Evolutionary conservation across 371 early-diverging fungal species (phyloP).

Genomic region (Syncephalastrum sp.): DNA sequence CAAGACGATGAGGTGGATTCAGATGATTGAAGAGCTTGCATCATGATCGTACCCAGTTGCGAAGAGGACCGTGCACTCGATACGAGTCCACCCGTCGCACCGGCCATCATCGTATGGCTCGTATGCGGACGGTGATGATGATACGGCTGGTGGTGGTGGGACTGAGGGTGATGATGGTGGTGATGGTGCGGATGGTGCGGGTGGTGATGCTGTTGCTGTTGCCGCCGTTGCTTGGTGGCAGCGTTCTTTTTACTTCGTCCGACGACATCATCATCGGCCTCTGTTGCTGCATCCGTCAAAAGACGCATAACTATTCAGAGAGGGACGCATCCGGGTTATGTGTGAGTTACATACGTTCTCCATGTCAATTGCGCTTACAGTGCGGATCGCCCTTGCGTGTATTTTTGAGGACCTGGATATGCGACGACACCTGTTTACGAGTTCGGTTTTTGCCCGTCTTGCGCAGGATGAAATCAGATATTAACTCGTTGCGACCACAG

Average conservation of each 20-base stretch:
- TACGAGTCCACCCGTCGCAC: not conserved
- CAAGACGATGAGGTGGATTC: slow-evolving; percentile 34
- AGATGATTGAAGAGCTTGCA: slow-evolving; percentile 1
- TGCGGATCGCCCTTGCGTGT: slow-evolving; percentile 64
- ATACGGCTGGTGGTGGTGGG: slow-evolving; percentile 5
- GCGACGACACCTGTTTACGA: slow-evolving; percentile 80
- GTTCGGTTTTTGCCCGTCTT: slow-evolving; percentile 65
- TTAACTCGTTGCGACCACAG: slow-evolving; percentile 73
- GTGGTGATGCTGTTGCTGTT: slow-evolving; percentile 3
- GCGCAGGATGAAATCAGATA: slow-evolving; percentile 72
- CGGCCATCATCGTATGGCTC: slow-evolving; percentile 1
- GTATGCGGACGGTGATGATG: slow-evolving; percentile 5
- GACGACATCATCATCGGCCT: slow-evolving; percentile 24
- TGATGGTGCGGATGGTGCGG: slow-evolving; percentile 11
- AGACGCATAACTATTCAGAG: slow-evolving; percentile 51
- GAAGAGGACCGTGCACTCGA: not conserved
- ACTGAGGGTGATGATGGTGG: slow-evolving; percentile 8
- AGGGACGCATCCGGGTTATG: slow-evolving; percentile 14
- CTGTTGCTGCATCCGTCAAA: slow-evolving; percentile 46
- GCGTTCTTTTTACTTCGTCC: slow-evolving; percentile 7
- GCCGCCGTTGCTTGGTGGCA: slow-evolving; percentile 6
- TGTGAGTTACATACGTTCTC: not conserved
- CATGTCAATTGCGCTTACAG: slow-evolving; percentile 42
- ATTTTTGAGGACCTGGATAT: slow-evolving; percentile 78
- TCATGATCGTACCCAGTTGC: not conserved